Conservation (phyloP, 2,329 filamentous ascomycete species). For the Fonsecaea pugnacius region DNA sequence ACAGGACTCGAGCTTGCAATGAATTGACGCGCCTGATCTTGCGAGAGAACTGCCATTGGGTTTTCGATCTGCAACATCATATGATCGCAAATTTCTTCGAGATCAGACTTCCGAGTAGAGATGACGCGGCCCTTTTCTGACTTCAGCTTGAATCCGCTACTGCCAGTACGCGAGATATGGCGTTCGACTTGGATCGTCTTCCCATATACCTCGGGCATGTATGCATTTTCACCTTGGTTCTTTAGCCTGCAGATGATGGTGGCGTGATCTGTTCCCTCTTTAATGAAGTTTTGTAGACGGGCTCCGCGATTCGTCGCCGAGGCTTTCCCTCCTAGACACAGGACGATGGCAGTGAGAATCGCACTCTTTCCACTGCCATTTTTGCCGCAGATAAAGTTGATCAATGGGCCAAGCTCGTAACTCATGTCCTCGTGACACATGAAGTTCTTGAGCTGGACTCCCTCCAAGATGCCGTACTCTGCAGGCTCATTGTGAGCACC, state of each 20-base stretch:
- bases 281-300: slow-evolving; percentile 87
- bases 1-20: slow-evolving; percentile 79
- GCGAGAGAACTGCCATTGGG: slow-evolving; percentile 91
- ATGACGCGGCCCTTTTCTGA: slow-evolving; percentile 67
- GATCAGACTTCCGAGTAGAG: slow-evolving; percentile 80
- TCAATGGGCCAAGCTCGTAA: slow-evolving; percentile 84
- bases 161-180: slow-evolving; percentile 71
- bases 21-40: slow-evolving; percentile 93
- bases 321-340: slow-evolving; percentile 94
- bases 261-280: slow-evolving; percentile 77
- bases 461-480: slow-evolving; percentile 84
- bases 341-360: slow-evolving; percentile 85
- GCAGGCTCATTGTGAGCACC: slow-evolving; percentile 73
- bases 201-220: slow-evolving; percentile 80
- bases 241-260: slow-evolving; percentile 84
- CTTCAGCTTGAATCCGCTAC: slow-evolving; percentile 81
- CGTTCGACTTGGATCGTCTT: slow-evolving; percentile 88
- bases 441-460: slow-evolving; percentile 86
- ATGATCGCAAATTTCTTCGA: slow-evolving; percentile 92
- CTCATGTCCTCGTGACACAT: slow-evolving; percentile 90
- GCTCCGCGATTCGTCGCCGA: slow-evolving; percentile 89
- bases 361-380: slow-evolving; percentile 99
- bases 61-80: slow-evolving; percentile 95
- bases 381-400: slow-evolving; percentile 97
- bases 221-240: slow-evolving; percentile 84